phyloP scores from a whole-genome alignment of 2,329 filamentous ascomycete species.

The Ophiocordyceps camponoti-floridani region DNA sequence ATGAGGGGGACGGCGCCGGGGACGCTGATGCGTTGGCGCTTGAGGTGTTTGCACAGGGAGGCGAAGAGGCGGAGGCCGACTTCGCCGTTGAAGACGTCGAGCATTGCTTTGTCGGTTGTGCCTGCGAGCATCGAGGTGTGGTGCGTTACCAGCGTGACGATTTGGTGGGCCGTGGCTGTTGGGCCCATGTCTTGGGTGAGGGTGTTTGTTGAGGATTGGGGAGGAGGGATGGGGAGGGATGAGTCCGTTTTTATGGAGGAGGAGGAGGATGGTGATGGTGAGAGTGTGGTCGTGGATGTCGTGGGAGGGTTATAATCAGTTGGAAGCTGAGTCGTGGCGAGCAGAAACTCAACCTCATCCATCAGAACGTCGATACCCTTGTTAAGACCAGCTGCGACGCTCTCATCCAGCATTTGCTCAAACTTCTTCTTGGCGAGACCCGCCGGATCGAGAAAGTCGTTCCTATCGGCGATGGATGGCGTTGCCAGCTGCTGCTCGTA shows the following conservation, averaged over 20 bases:
- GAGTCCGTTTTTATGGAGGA: background rate
- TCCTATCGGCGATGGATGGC: conserved; percentile 69
- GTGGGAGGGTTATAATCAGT: conserved; percentile 73
- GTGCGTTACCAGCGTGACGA: conserved; percentile 70
- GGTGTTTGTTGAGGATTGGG: background rate
- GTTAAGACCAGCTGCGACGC: conserved; percentile 85
- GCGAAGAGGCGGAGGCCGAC: conserved; percentile 85
- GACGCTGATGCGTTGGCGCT: conserved; percentile 81
- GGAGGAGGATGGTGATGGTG: background rate
- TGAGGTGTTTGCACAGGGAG: conserved; percentile 89
- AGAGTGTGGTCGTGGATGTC: conserved; percentile 6
- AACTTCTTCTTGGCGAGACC: conserved; percentile 95
- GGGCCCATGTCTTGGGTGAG: conserved; percentile 39
- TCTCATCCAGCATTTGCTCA: conserved; percentile 95
- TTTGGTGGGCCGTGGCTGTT: conserved; percentile 57
- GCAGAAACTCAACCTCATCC: conserved; percentile 93
- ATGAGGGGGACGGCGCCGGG: conserved; percentile 85
- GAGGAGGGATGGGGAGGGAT: background rate
- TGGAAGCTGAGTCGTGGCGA: conserved; percentile 68
- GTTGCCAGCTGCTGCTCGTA: conserved; percentile 86
- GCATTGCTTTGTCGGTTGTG: conserved; percentile 92
- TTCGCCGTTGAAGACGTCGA: conserved; percentile 97
- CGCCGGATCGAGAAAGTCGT: conserved; percentile 85
- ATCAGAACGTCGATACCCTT: conserved; percentile 97
- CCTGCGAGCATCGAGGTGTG: conserved; percentile 89